phyloP scores from a whole-genome alignment of 140 eudicot genomes.

The Flaveria floridana region DNA sequence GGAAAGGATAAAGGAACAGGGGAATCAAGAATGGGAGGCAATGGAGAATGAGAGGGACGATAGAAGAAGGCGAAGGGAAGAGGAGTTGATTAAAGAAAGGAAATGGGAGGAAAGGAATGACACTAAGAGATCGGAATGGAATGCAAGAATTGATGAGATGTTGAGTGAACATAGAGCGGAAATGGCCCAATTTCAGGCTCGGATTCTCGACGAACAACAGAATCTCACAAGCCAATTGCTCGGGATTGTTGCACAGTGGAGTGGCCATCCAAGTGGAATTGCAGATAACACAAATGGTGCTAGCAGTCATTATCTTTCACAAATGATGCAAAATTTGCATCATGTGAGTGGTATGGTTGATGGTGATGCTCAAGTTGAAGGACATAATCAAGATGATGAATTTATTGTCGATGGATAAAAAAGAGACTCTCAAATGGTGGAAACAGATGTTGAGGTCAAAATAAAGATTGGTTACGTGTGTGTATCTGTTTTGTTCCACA shows the following conservation, averaged over 20 bases:
- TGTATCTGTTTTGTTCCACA: neutral
- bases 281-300: conserved; percentile 65
- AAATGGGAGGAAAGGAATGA: conserved; percentile 73
- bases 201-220: conserved; percentile 83
- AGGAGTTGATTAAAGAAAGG: conserved; percentile 52
- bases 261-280: conserved; percentile 66
- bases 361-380: conserved; percentile 73
- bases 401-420: conserved; percentile 75
- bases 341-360: conserved; percentile 77
- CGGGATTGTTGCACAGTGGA: conserved; percentile 82
- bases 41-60: conserved; percentile 71
- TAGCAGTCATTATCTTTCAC: conserved; percentile 71
- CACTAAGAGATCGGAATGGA: conserved; percentile 72
- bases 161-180: conserved; percentile 71
- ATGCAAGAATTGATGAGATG: conserved; percentile 74
- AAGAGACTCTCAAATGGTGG: neutral
- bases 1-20: conserved; percentile 50
- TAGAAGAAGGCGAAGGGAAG: conserved; percentile 66
- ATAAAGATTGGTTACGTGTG: neutral
- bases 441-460: neutral
- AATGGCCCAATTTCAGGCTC: conserved; percentile 75
- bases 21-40: conserved; percentile 64
- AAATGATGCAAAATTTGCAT: conserved; percentile 89
- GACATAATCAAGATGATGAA: conserved; percentile 77
- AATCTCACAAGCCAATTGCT: conserved; percentile 65